Conservation (phyloP, 306 rosid species). For the Prunus kanzakura region DNA sequence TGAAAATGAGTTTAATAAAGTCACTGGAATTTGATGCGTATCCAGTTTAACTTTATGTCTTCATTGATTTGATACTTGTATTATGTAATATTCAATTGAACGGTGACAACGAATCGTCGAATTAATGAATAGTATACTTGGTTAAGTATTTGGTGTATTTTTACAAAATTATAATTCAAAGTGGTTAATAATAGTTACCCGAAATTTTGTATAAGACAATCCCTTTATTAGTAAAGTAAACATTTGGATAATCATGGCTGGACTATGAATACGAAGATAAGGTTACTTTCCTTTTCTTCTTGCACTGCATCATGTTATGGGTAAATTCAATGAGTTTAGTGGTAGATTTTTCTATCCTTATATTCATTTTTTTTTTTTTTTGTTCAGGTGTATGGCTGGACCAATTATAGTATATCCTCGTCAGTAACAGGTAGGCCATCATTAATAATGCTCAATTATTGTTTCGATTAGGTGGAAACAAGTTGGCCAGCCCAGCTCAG, state of each 20-base stretch:
- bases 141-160: background rate
- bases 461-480: background rate
- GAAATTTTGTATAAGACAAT: no score
- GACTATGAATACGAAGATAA: background rate
- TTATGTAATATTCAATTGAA: background rate
- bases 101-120: background rate
- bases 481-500: background rate
- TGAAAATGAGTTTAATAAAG: background rate
- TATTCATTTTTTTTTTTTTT: background rate
- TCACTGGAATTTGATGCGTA: background rate
- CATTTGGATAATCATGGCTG: background rate
- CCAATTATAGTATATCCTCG: background rate
- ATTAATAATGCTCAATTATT: background rate
- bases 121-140: background rate
- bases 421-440: slow-evolving; percentile 3
- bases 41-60: background rate
- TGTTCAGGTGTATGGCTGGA: background rate
- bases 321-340: background rate
- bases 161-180: no score
- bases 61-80: background rate
- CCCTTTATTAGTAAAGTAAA: background rate
- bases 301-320: background rate
- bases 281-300: background rate
- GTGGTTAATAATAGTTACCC: no score
- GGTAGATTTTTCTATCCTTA: background rate